A percentile compares a stretch with the other conserved stretches of the same genome.
phyloP scores from a whole-genome alignment of 495 filamentous ascomycete species.

The Clavariopsis aquatica region DNA sequence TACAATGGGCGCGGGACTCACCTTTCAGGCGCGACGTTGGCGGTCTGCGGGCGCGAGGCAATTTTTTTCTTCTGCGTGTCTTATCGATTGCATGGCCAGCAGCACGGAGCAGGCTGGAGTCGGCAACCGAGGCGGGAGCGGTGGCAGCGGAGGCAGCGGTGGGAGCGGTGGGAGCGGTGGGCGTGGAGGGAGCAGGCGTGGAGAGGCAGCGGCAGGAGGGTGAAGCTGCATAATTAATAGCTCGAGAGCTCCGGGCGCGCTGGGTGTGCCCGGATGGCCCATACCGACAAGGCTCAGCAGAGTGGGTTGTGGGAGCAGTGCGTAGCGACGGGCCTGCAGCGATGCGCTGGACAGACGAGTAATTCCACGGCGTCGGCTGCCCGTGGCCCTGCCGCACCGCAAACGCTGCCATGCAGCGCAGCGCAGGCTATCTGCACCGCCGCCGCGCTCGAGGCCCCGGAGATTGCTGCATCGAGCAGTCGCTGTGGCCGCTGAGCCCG shows the following conservation, averaged over 20 bases:
- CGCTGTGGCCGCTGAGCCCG: background rate
- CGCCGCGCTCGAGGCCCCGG: background rate
- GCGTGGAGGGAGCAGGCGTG: background rate
- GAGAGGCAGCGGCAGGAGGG: conserved; percentile 16
- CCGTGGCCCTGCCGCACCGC: background rate
- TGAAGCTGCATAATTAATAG: conserved; percentile 33
- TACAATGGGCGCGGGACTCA: conserved; percentile 25
- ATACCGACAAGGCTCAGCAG: conserved; percentile 25
- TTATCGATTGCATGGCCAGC: conserved; percentile 36
- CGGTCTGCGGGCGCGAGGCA: conserved; percentile 2
- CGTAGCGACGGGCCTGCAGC: conserved; percentile 33
- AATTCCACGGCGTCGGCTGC: conserved; percentile 4
- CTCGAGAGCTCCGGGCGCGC: background rate
- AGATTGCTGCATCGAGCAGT: background rate
- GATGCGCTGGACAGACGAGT: conserved; percentile 33
- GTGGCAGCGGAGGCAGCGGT: background rate
- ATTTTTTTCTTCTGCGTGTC: conserved; percentile 23
- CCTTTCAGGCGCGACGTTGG: conserved; percentile 15
- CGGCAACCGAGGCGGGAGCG: background rate
- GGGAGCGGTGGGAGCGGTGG: background rate
- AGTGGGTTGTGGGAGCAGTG: conserved; percentile 14
- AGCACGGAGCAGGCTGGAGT: background rate
- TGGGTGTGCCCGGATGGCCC: conserved; percentile 25
- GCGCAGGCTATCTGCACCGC: background rate
- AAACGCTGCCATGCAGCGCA: conserved; percentile 1